Evolutionary conservation across 1,284 basidiomycete genomes (phyloP), one percentile per base, ranked within the genome.

Genomic region (Cryptococcus sp.): DNA sequence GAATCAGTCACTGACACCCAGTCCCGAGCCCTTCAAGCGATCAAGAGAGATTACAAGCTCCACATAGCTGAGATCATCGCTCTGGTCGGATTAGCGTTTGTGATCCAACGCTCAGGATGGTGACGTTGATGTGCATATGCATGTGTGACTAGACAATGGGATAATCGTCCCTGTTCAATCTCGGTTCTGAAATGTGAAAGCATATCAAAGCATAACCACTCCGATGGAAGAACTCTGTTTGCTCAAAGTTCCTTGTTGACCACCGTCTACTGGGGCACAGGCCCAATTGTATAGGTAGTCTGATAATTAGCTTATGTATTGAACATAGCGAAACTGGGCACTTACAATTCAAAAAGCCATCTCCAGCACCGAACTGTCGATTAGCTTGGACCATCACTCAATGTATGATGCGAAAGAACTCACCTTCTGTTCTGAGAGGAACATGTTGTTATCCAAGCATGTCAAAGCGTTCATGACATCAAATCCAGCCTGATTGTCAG

Each of bases 401-500:
- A 25, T 1, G 18, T 16, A 18, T 7, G 23, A 11, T 3, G 11
- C 16, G 23, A 16, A 13, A 16, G 36, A 32, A 65, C 80, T 52
- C 58, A 88, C 88, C 81, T 86, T 87, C 53, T 91, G 80, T 53
- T 94, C 88, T 31, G 82, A 76, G 49, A 98, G 70, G 75, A 98
- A 86, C 45, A 82, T 72, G 54, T 84, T 80, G 72, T 97, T 98
- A 74, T 98, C 96, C 85, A 98, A 90, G 54, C 97, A 76, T 9
- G 92, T 94, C 54, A 98, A 76, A 1, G 89, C 90, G 74, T 99
- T 98, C 74, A 98, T 85, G 9, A 98, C 96, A 71, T 99, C 96
- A 66, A 98, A 98, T 45, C 84, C 83, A 44, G 86, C 83, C 73
- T 87, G 54, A 13, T 7, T 14, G 18, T 57, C 28, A 50, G 54